These are phyloP conservation scores for Trifolium repens DNA, from an alignment of 306 rosid genomes.

Conservation along the genomic window DNA sequence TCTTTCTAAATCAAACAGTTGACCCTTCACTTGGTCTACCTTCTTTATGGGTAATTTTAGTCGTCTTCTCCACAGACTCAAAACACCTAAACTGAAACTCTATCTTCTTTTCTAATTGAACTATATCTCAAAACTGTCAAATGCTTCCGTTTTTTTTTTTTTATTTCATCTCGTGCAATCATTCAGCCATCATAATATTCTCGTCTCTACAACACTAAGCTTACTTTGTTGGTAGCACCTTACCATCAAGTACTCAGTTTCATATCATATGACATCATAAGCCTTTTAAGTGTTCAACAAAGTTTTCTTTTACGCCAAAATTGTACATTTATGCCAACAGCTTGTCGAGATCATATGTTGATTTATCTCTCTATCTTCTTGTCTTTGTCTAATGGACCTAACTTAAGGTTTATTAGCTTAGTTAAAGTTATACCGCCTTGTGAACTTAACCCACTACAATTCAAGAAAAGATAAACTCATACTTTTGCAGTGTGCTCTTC, in stretches of 20 bases:
- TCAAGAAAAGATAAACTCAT: neutral
- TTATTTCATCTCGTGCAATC: neutral
- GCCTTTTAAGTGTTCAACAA: neutral
- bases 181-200: neutral
- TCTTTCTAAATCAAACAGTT: neutral
- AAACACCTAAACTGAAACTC: neutral
- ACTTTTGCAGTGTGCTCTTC: conserved; percentile 6
- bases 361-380: neutral
- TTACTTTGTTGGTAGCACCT: conserved; percentile 4
- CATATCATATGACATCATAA: neutral
- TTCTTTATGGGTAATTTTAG: neutral
- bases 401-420: neutral
- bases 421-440: neutral
- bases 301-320: conserved; percentile 1
- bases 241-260: neutral
- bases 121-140: neutral
- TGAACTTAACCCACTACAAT: neutral
- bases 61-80: neutral
- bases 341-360: neutral
- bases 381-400: neutral
- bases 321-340: neutral
- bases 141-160: neutral
- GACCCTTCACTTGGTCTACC: neutral
- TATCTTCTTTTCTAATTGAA: neutral
- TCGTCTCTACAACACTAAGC: neutral